phyloP scores from a whole-genome alignment of 2,329 filamentous ascomycete genomes.

The Trichoderma simmonsii region DNA sequence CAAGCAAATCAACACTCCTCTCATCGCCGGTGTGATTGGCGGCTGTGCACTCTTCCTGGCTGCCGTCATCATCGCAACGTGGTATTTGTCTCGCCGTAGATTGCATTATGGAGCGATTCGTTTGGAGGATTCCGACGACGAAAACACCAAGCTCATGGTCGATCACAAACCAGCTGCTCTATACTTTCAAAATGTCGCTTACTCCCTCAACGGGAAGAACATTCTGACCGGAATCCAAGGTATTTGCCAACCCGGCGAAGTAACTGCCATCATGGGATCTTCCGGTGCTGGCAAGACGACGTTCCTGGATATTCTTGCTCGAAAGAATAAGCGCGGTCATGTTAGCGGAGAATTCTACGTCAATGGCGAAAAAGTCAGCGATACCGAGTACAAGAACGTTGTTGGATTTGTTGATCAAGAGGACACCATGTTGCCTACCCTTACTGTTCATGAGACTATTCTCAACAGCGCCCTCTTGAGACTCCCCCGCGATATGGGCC shows the following conservation, averaged over 20 bases:
- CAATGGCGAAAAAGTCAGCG: slow-evolving; percentile 85
- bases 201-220: slow-evolving; percentile 80
- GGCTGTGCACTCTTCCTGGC: slow-evolving; percentile 82
- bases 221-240: slow-evolving; percentile 80
- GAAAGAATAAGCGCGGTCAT: slow-evolving; percentile 90
- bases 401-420: slow-evolving; percentile 98
- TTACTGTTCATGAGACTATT: slow-evolving; percentile 98
- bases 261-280: slow-evolving; percentile 96
- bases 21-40: slow-evolving; percentile 92
- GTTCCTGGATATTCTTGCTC: slow-evolving; percentile 90
- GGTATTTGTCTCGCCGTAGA: slow-evolving; percentile 80
- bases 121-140: slow-evolving; percentile 86
- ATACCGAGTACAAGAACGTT: slow-evolving; percentile 83
- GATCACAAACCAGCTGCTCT: slow-evolving; percentile 90
- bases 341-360: slow-evolving; percentile 81
- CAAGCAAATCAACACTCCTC: slow-evolving; percentile 93
- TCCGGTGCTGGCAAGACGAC: slow-evolving; percentile 97
- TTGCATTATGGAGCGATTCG: slow-evolving; percentile 69
- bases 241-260: slow-evolving; percentile 88
- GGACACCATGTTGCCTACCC: slow-evolving; percentile 90
- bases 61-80: slow-evolving; percentile 76
- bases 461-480: slow-evolving; percentile 88
- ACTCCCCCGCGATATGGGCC: slow-evolving; percentile 88
- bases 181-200: slow-evolving; percentile 84
- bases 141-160: slow-evolving; percentile 78